Percentiles rank a stretch among this genome's conserved stretches.
Evolutionary conservation across 1,284 basidiomycete genomes (phyloP).

Genomic region (Caloboletus inedulis): DNA sequence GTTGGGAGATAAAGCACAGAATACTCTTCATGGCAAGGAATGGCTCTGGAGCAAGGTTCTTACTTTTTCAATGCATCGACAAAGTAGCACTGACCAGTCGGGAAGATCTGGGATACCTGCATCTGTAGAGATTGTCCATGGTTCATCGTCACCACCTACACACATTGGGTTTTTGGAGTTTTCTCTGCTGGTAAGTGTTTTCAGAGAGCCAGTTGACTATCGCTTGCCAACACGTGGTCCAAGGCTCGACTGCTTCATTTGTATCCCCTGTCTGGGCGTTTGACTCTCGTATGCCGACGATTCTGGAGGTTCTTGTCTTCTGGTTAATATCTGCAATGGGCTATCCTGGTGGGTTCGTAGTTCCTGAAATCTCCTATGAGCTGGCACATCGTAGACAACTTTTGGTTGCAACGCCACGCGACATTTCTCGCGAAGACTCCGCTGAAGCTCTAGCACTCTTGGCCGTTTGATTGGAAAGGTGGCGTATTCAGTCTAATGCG

Average conservation of each 20-base stretch:
- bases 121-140: constrained; percentile 48
- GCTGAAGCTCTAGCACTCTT: constrained; percentile 22
- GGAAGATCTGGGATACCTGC: constrained; percentile 67
- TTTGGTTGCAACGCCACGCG: constrained; percentile 42
- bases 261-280: constrained; percentile 44
- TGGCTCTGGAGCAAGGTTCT: constrained; percentile 66
- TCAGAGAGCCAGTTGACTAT: not conserved
- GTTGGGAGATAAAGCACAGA: constrained; percentile 32
- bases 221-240: constrained; percentile 5
- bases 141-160: constrained; percentile 68
- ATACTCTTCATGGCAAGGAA: constrained; percentile 29
- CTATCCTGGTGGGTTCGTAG: constrained; percentile 35
- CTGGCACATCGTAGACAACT: constrained; percentile 29
- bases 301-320: constrained; percentile 48
- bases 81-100: constrained; percentile 9
- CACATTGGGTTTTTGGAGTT: constrained; percentile 67
- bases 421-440: constrained; percentile 33
- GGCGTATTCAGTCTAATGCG: not conserved
- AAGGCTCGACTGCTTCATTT: constrained; percentile 55
- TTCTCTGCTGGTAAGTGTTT: constrained; percentile 54
- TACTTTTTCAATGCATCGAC: not conserved
- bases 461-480: constrained; percentile 9
- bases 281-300: constrained; percentile 40
- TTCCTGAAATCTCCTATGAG: constrained; percentile 44
- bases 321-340: constrained; percentile 53